Percentiles rank a stretch among this genome's conserved stretches.
Evolutionary conservation across 768 basidiomycete species (phyloP).

Genomic region (Boletales sp.): DNA sequence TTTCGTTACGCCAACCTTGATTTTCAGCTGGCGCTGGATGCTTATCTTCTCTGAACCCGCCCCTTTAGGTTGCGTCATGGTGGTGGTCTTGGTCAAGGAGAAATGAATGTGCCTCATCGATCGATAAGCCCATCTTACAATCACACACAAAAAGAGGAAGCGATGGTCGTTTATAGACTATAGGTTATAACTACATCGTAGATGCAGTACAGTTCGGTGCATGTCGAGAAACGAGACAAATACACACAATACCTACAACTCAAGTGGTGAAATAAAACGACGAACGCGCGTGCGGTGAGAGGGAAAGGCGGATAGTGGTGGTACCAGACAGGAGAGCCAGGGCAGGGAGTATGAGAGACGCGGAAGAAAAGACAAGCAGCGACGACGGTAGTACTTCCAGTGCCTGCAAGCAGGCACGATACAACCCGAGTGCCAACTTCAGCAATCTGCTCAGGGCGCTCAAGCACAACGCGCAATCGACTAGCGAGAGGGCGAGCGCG

Average conservation of each 20-base stretch:
- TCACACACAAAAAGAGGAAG: conserved; percentile 2
- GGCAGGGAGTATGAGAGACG: conserved; percentile 14
- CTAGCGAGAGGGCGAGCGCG: conserved; percentile 37
- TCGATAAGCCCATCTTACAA: conserved; percentile 6
- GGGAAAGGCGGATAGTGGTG: conserved; percentile 20
- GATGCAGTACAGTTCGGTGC: conserved; percentile 29
- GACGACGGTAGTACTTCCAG: neutral
- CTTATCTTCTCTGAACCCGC: conserved; percentile 25
- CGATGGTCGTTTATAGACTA: conserved; percentile 23
- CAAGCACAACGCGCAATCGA: conserved; percentile 27
- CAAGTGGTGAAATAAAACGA: conserved; percentile 21
- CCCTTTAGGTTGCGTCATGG: conserved; percentile 15
- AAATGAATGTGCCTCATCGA: neutral
- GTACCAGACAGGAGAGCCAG: conserved; percentile 18
- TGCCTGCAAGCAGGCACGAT: conserved; percentile 27
- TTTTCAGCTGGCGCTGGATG: conserved; percentile 66
- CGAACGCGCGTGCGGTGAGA: conserved; percentile 20
- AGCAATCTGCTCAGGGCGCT: conserved; percentile 17
- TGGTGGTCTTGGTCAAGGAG: conserved; percentile 12
- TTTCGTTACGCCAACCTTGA: conserved; percentile 64
- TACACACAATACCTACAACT: conserved; percentile 34
- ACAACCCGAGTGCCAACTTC: conserved; percentile 8
- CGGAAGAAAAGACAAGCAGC: neutral
- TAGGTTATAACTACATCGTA: conserved; percentile 31
- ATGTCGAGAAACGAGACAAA: conserved; percentile 25